Conservation (phyloP, 805 yeast genomes). For the Myxozyma neglecta region DNA sequence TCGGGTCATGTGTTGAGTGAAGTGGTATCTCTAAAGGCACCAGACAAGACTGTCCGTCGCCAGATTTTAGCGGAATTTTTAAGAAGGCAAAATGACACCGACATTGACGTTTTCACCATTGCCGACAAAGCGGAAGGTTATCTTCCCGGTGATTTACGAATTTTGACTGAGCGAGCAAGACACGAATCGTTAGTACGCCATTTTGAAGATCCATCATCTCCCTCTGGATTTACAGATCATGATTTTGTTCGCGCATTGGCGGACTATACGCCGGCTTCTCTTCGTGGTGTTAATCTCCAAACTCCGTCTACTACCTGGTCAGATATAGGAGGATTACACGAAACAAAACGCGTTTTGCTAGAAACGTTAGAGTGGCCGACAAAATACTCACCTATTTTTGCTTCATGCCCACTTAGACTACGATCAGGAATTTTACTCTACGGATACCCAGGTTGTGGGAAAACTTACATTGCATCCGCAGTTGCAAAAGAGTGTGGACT, state of each 20-base stretch:
- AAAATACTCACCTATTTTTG: slow-evolving; percentile 91
- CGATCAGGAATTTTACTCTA: slow-evolving; percentile 87
- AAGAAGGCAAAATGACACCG: slow-evolving; percentile 5
- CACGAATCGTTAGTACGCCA: slow-evolving; percentile 39
- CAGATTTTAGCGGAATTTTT: slow-evolving; percentile 48
- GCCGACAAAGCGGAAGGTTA: slow-evolving; percentile 82
- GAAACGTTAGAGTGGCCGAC: slow-evolving; percentile 98
- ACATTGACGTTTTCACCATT: slow-evolving; percentile 51
- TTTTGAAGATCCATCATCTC: slow-evolving; percentile 14
- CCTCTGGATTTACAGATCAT: slow-evolving; percentile 35
- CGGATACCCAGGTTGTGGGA: slow-evolving; percentile 98
- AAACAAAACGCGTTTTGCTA: slow-evolving; percentile 69
- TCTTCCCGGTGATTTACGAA: slow-evolving; percentile 76
- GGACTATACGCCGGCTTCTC: slow-evolving; percentile 74
- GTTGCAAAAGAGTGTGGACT: slow-evolving; percentile 93
- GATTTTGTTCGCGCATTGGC: slow-evolving; percentile 59
- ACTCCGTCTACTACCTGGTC: slow-evolving; percentile 75
- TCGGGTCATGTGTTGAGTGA: slow-evolving; percentile 73
- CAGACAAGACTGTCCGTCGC: slow-evolving; percentile 62
- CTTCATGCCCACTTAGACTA: slow-evolving; percentile 78
- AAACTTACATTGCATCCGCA: slow-evolving; percentile 89
- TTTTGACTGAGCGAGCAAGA: slow-evolving; percentile 61
- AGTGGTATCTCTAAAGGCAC: slow-evolving; percentile 60
- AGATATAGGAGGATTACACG: slow-evolving; percentile 84
- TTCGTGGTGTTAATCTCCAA: slow-evolving; percentile 83